Base-by-base conservation (phyloP, 176 grass and related monocot species). In the Olyra latifolia region DNA sequence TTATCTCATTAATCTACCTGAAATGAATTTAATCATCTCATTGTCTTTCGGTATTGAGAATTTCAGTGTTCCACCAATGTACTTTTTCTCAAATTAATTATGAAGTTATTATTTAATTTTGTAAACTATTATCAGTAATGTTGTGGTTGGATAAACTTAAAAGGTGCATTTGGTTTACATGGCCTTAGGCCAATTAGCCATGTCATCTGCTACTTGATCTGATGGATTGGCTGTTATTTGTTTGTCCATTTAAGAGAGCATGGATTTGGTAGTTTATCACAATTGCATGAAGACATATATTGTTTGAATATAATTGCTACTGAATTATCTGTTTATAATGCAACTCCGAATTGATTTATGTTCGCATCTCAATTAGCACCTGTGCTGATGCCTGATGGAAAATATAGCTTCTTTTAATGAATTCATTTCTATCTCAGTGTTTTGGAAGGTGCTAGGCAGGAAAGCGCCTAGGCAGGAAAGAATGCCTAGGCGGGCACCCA, bases 271-370 rank as follows among this genome's bases (percentile, higher is more conserved):
- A 7, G 60, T 56, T 61, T 57, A 19, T 49, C 44, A 72, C 13
- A 46, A 48, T 16, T 11, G 13, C 54, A 19, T 38, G 17, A 60
- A 61, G 7, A 62, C 58, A 41, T 2, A 61, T 61, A 70, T 49
- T 49, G 24, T 71, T 71, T 7, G 16, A 49, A 71, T 49, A 71
- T 72, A 72, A 72, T 35, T 52, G 8, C 28, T 72, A 54, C 47
- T 52, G 27, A 47, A 72, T 10, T 54, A 72, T 16, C 27, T 20
- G 46, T 32, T 52, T 12, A 30, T 35, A 30, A 35, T 4, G 4
- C 13, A 72, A 72, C 16, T 32, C 16, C 23, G 13, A 4, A 7
- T 47, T 47, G 9, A 14, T 52, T 12, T 72, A 60, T 32, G 30
- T 20, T 52, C 14, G 4, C 27, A 52, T 32, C 44, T 52, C 27